Base-by-base conservation (phyloP, 495 filamentous ascomycete genomes). In the Annulohypoxylon stygium region DNA sequence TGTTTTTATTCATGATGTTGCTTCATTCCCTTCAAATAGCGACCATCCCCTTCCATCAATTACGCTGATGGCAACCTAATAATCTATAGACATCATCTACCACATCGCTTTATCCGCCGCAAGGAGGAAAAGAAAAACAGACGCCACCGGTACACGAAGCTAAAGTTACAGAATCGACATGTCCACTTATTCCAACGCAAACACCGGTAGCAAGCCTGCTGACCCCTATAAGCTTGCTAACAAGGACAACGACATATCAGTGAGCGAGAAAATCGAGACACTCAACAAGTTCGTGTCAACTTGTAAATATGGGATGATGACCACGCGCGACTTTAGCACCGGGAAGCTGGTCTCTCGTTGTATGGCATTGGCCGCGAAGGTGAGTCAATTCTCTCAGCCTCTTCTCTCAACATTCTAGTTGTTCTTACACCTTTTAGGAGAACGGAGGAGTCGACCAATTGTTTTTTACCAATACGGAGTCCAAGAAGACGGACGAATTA, bases 381-480 rank as follows among this genome's bases (percentile, higher is more conserved):
- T 94, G 50, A 18, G 18, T 55, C 25, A 36, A 36, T 16, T 41
- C 37, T 26, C 9, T 10, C 23, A n/a, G 12, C 20, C 20, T 20
- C 14, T 14, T 64, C 33, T 25, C 26, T n/a, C 33, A 54, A 30
- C 61, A n/a, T 26, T n/a, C 4, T 30, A 12, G 4, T 2, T 20
- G 12, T 26, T 8, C 48, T 39, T 41, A 39, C 30, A 37, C 54
- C 20, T 53, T 6, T 10, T 7, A 20, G 92, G 90, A 95, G 81
- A 85, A 86, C 69, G 89, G 90, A 72, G 91, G 91, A 76, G 86
- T 95, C 48, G 94, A 97, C 80, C 88, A 97, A 61, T 86, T 97
- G 81, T 97, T 98, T 88, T 91, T 96, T 84, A 93, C 93, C 73
- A 97, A 97, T 84, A 93, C 93, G 68, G 92, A 95, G 78, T 94